Percentiles rank a stretch among this genome's conserved stretches.
Conservation (phyloP, 164 flowering plant genomes). For the Umbellularia californica region DNA sequence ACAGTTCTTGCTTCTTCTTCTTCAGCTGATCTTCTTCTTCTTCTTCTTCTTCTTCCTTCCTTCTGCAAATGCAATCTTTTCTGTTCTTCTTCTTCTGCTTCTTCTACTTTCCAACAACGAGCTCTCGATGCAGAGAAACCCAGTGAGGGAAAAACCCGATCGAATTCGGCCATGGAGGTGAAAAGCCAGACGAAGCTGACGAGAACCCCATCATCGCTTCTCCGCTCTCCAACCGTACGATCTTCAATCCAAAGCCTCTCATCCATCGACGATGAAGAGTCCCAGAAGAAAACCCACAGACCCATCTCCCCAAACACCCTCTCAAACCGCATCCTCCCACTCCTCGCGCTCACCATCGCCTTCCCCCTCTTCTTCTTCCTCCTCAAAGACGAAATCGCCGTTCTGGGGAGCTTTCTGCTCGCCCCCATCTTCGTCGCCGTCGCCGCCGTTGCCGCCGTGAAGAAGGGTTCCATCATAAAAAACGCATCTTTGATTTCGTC, state of each 20-base stretch:
- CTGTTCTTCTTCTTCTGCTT: neutral
- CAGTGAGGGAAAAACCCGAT: neutral
- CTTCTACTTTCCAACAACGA: slow-evolving; percentile 20
- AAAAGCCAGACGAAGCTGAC: slow-evolving; percentile 58
- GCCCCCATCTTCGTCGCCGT: slow-evolving; percentile 58
- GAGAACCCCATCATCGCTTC: slow-evolving; percentile 72
- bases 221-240: slow-evolving; percentile 75
- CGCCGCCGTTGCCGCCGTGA: slow-evolving; percentile 36
- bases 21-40: slow-evolving; percentile 9
- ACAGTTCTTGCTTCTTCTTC: neutral
- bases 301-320: slow-evolving; percentile 14
- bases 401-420: slow-evolving; percentile 59
- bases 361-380: slow-evolving; percentile 32
- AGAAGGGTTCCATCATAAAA: slow-evolving; percentile 32
- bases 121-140: slow-evolving; percentile 34
- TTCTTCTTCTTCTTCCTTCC: too few species aligned
- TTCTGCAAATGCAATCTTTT: slow-evolving; percentile 7
- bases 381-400: slow-evolving; percentile 40
- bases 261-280: slow-evolving; percentile 48
- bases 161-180: slow-evolving; percentile 44
- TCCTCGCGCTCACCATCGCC: neutral
- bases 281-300: slow-evolving; percentile 25
- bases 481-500: slow-evolving; percentile 9
- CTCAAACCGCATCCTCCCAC: slow-evolving; percentile 1
- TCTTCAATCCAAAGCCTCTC: slow-evolving; percentile 71